These are phyloP conservation scores for Talinum fruticosum DNA, from an alignment of 148 eudicot species.

Conservation along the genomic window DNA sequence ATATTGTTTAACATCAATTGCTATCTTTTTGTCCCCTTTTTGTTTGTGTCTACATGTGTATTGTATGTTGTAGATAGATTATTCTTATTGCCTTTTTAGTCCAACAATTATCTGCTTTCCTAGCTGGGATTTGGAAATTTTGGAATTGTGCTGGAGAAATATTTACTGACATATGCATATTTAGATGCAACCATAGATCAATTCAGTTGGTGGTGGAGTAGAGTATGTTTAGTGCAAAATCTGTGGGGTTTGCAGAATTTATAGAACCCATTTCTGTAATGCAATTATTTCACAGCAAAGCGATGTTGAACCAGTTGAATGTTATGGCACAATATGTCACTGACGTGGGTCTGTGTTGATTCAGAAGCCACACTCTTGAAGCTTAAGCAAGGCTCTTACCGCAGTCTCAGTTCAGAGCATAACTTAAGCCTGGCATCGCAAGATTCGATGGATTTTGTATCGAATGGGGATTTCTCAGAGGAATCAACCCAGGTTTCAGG, in stretches of 20 bases:
- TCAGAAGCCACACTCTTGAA: slow-evolving; percentile 66
- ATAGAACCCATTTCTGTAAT: not conserved
- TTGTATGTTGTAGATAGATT: too few species aligned
- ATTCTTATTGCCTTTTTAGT: not conserved
- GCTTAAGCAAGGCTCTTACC: slow-evolving; percentile 62
- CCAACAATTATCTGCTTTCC: not conserved
- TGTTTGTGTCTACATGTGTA: too few species aligned
- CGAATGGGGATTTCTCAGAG: not conserved
- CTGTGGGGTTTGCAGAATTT: not conserved
- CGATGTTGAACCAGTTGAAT: not conserved
- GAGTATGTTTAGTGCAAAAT: not conserved
- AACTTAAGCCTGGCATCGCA: not conserved
- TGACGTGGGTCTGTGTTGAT: slow-evolving; percentile 10
- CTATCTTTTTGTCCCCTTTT: too few species aligned
- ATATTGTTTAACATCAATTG: too few species aligned
- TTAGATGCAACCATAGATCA: not conserved
- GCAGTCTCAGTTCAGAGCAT: slow-evolving; percentile 13
- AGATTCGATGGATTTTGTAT: slow-evolving; percentile 23
- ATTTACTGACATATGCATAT: not conserved
- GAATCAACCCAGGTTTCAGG: not conserved
- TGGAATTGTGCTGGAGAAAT: not conserved
- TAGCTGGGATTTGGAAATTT: not conserved
- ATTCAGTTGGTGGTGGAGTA: not conserved
- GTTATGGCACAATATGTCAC: not conserved
- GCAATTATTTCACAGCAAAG: not conserved